Evolutionary conservation across 768 basidiomycete species (phyloP).

Genomic region (Hortiboletus flavorubellus): DNA sequence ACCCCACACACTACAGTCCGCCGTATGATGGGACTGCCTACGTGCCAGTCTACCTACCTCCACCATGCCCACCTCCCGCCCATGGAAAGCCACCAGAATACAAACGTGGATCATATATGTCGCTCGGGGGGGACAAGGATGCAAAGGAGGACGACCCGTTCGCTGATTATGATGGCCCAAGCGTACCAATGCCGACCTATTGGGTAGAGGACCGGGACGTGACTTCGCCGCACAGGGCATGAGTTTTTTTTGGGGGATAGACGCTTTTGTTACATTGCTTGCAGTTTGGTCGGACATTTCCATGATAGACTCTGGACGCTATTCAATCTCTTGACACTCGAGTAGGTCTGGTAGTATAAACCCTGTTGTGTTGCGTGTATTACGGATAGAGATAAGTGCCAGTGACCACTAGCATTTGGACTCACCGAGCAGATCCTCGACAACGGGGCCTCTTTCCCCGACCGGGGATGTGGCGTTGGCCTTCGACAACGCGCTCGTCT

Average conservation of each 20-base stretch:
- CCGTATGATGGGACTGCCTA: conserved; percentile 43
- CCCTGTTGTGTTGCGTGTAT: not conserved
- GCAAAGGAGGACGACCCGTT: conserved; percentile 52
- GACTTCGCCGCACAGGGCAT: conserved; percentile 19
- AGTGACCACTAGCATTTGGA: too few relatives aligned
- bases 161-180: conserved; percentile 43
- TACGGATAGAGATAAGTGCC: too few relatives aligned
- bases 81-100: conserved; percentile 53
- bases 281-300: not conserved
- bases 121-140: conserved; percentile 28
- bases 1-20: conserved; percentile 55
- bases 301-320: not conserved
- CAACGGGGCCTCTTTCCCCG: too few relatives aligned
- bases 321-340: not conserved
- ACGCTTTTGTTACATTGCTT: not conserved
- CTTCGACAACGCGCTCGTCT: too few relatives aligned
- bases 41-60: conserved; percentile 43
- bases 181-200: conserved; percentile 32
- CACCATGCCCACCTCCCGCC: conserved; percentile 47
- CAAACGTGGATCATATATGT: conserved; percentile 34
- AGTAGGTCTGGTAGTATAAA: not conserved
- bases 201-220: conserved; percentile 44
- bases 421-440: too few relatives aligned
- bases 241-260: not conserved
- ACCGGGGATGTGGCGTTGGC: too few relatives aligned